Conservation (phyloP, 202 grass and related monocot genomes). For the Bolboschoenoplectus hybrid region DNA sequence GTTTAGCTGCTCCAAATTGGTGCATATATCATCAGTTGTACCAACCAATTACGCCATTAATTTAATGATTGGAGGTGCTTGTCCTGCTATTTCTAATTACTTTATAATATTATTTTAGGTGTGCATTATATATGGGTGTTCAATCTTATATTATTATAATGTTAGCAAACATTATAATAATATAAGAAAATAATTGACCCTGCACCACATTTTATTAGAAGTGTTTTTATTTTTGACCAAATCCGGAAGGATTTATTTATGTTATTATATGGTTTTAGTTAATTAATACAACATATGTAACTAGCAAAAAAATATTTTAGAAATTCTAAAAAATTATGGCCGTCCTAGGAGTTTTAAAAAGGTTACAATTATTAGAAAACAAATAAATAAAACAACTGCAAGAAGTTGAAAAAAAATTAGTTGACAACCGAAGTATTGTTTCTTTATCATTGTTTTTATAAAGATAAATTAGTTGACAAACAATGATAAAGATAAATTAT, state of each 20-base stretch:
- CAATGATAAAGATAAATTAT: no score
- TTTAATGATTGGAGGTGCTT: slow-evolving; percentile 36
- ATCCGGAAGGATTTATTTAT: background rate
- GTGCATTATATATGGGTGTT: background rate
- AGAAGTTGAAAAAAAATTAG: background rate
- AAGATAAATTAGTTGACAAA: no score
- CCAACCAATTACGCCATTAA: slow-evolving; percentile 39
- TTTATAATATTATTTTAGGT: slow-evolving; percentile 31
- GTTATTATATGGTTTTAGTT: background rate
- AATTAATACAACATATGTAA: background rate
- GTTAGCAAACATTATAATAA: slow-evolving; percentile 2
- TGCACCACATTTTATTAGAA: slow-evolving; percentile 30
- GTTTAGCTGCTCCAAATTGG: slow-evolving; percentile 15
- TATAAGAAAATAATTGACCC: background rate
- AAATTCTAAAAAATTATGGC: background rate
- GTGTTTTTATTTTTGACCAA: background rate
- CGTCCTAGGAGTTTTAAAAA: background rate
- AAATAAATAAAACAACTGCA: background rate
- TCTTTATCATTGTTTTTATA: no score
- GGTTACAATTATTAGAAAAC: background rate
- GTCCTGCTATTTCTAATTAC: slow-evolving; percentile 1
- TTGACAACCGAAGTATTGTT: no score
- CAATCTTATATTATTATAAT: background rate
- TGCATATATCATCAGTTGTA: slow-evolving; percentile 16
- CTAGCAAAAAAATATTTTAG: background rate